phyloP scores from a whole-genome alignment of 495 filamentous ascomycete genomes.

The Platismatia glauca region DNA sequence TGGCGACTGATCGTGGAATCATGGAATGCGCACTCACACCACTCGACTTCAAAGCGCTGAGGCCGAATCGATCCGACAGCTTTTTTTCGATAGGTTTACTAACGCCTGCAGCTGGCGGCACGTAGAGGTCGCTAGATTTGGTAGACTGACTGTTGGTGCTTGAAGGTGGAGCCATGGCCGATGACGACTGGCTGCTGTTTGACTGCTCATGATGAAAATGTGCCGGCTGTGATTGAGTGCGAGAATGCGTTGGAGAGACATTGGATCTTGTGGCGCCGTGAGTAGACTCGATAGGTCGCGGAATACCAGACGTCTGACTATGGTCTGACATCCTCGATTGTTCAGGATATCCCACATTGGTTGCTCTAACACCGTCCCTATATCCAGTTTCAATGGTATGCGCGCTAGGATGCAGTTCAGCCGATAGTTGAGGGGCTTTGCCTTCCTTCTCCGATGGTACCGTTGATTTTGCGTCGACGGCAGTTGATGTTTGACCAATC shows the following conservation, averaged over 20 bases:
- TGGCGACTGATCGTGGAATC: conserved; percentile 79
- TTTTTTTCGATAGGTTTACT: conserved; percentile 57
- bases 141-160: not conserved
- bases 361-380: not conserved
- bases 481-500: not conserved
- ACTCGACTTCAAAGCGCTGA: conserved; percentile 51
- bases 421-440: not conserved
- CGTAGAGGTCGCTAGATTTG: not conserved
- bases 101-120: conserved; percentile 18
- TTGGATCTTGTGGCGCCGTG: conserved; percentile 33
- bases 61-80: conserved; percentile 54
- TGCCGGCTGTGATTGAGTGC: conserved; percentile 63
- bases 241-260: conserved; percentile 56
- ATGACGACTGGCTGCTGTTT: conserved; percentile 16
- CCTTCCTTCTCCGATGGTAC: not conserved
- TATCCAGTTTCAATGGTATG: not conserved
- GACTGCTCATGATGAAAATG: conserved; percentile 31
- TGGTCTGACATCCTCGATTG: not conserved
- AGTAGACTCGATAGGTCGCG: conserved; percentile 40
- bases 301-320: conserved; percentile 39
- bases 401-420: not conserved
- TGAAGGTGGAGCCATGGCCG: not conserved
- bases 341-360: not conserved
- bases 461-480: not conserved
- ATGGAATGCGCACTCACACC: conserved; percentile 59